These are phyloP conservation scores for Phialophora tarda DNA, from an alignment of 2,329 filamentous ascomycete species.

Conservation along the genomic window DNA sequence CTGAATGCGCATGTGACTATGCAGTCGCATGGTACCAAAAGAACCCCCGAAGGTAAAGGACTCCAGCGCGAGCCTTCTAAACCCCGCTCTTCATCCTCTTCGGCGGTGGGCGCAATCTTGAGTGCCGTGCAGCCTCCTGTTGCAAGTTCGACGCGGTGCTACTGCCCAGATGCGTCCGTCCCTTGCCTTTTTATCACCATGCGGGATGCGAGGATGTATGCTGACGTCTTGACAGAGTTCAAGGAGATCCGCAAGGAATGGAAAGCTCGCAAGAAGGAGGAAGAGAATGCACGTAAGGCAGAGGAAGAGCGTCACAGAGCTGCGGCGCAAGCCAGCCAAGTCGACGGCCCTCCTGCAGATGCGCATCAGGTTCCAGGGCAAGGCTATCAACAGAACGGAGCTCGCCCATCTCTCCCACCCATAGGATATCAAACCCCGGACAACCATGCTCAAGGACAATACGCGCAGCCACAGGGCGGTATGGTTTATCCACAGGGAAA, in stretches of 20 bases:
- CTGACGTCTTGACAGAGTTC: constrained; percentile 70
- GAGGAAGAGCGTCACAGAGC: constrained; percentile 78
- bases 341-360: constrained; percentile 58
- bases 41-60: constrained; percentile 90
- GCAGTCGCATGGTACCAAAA: constrained; percentile 94
- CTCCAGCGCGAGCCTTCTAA: constrained; percentile 9
- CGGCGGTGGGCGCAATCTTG: not conserved
- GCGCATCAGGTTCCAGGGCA: constrained; percentile 46
- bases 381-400: constrained; percentile 53
- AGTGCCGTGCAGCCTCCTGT: not conserved
- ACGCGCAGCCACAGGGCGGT: constrained; percentile 58
- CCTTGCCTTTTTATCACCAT: not conserved
- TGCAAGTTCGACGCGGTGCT: not conserved
- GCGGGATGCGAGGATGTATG: not conserved
- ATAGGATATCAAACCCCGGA: constrained; percentile 72
- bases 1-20: constrained; percentile 98
- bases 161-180: not conserved
- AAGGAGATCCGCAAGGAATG: constrained; percentile 99
- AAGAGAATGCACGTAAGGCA: constrained; percentile 85
- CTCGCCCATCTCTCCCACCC: constrained; percentile 72
- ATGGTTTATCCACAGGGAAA: constrained; percentile 56
- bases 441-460: constrained; percentile 63
- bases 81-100: not conserved
- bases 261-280: constrained; percentile 99
- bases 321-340: constrained; percentile 60